Evolutionary conservation across 768 basidiomycete species (phyloP), one percentile per base, ranked within the genome.

Genomic region (Kwoniella sp.): DNA sequence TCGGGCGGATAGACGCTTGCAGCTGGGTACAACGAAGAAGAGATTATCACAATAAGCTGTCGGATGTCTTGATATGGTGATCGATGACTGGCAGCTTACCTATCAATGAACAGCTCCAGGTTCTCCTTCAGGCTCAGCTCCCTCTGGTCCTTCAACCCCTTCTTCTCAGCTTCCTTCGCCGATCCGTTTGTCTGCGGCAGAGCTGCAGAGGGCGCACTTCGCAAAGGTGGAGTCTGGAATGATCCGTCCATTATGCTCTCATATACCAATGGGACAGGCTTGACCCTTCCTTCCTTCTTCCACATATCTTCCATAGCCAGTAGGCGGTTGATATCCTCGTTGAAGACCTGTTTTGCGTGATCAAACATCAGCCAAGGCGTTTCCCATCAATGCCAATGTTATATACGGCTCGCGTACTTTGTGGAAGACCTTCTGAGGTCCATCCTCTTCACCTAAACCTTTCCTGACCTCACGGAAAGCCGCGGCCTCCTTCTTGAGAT

Each of bases 301-400:
- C 96, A 99, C 93, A 99, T 97, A 72, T 98, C 96, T 15, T 86
- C 81, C 96, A 99, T 99, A 19, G 85, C 86, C 29, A 99, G 83
- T 0, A 99, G 84, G 60, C 95, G 92, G 55, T 85, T 84, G 69
- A 98, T 92, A 72, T 99, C 96, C 1, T 85, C 78, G 59, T 87
- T 84, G 83, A 94, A 99, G 19, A 96, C 90, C 93, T 96, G 72
- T 8, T 25, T 21, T 19, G 30, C 0, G 51, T 25, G n/a, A 30
- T 27, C 30, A 27, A 3, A 52, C 17, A 52, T 52, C 33, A 33
- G 33, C 13, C n/a, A n/a, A n/a, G n/a, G n/a, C n/a, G n/a, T n/a
- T n/a, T n/a, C n/a, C n/a, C n/a, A n/a, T n/a, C n/a, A n/a, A n/a
- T 33, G 6, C 33, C 33, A 17, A 17, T 2, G 10, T 49, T 7